Percentiles rank a stretch among this genome's conserved stretches.
Evolutionary conservation across 2,329 filamentous ascomycete species (phyloP).

Genomic region (Podosphaera aphanis): DNA sequence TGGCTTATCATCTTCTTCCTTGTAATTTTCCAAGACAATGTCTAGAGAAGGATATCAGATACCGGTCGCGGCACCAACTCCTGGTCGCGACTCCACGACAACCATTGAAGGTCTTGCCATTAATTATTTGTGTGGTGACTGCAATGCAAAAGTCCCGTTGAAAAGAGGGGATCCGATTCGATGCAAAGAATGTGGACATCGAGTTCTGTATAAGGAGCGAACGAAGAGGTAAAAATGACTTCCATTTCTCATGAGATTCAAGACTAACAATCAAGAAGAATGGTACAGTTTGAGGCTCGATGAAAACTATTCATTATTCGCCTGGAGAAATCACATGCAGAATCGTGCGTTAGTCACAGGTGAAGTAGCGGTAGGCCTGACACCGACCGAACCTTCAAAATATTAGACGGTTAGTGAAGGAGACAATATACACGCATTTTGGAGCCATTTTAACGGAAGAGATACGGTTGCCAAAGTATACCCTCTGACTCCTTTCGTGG

Average conservation of each 20-base stretch:
- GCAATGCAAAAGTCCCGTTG: constrained; percentile 51
- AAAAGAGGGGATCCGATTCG: constrained; percentile 61
- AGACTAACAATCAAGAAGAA: constrained; percentile 27
- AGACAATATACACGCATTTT: too few species aligned
- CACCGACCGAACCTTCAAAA: too few species aligned
- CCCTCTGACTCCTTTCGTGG: too few species aligned
- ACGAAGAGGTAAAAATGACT: constrained; percentile 58
- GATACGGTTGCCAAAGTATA: too few species aligned
- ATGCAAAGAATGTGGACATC: constrained; percentile 82
- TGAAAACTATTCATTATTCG: constrained; percentile 26
- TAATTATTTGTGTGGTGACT: constrained; percentile 63
- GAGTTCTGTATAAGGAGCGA: constrained; percentile 90
- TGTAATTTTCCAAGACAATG: too few species aligned
- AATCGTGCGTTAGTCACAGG: too few species aligned
- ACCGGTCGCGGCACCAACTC: constrained; percentile 26
- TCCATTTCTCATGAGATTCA: background rate
- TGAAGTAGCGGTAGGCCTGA: too few species aligned
- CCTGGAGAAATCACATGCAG: too few species aligned
- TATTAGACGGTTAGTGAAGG: too few species aligned
- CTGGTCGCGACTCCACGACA: constrained; percentile 18
- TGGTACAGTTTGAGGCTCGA: constrained; percentile 96
- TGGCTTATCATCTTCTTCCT: too few species aligned
- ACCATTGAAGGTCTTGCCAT: constrained; percentile 29
- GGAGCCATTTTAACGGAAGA: too few species aligned
- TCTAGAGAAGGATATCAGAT: constrained; percentile 65